These are phyloP conservation scores for Hordeum pubiflorum DNA, from an alignment of 202 grass and related monocot species.

Conservation along the genomic window DNA sequence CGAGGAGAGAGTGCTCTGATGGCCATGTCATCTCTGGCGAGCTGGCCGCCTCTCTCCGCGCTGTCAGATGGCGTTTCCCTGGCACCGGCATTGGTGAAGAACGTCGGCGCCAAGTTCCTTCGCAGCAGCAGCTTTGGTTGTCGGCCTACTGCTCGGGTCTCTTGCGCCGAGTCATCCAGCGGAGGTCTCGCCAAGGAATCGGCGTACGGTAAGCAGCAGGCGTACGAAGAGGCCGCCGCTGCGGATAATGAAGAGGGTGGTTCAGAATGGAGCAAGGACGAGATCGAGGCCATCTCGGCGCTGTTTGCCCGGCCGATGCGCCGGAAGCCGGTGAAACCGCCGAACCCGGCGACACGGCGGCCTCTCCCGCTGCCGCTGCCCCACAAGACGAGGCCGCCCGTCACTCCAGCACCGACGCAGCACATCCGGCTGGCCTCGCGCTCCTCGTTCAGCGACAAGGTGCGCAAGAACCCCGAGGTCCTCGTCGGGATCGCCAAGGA, in stretches of 20 bases:
- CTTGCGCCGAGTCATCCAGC: not conserved
- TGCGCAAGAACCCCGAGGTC: slow-evolving; percentile 57
- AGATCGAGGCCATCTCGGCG: slow-evolving; percentile 68
- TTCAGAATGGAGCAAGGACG: slow-evolving; percentile 51
- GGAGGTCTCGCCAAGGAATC: not conserved
- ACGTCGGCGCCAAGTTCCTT: not conserved
- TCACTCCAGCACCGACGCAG: slow-evolving; percentile 41
- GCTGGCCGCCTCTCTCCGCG: not conserved
- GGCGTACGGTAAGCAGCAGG: not conserved
- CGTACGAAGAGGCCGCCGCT: not conserved
- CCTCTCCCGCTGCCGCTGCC: slow-evolving; percentile 43
- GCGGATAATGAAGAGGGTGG: not conserved
- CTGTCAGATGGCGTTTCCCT: not conserved
- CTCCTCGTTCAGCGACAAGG: slow-evolving; percentile 41
- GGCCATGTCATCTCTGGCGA: not conserved
- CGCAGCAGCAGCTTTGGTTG: not conserved
- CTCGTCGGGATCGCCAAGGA: slow-evolving; percentile 62
- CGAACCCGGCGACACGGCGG: slow-evolving; percentile 30
- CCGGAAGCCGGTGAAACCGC: slow-evolving; percentile 21
- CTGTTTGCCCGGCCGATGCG: slow-evolving; percentile 65
- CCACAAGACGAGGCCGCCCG: slow-evolving; percentile 35
- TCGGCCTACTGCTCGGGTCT: not conserved
- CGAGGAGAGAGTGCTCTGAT: not conserved
- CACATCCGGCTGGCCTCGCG: slow-evolving; percentile 42
- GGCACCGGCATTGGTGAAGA: not conserved